Evolutionary conservation across 257 asterid species (phyloP), one percentile per base, ranked within the genome.

Genomic region (Asclepias syriaca): DNA sequence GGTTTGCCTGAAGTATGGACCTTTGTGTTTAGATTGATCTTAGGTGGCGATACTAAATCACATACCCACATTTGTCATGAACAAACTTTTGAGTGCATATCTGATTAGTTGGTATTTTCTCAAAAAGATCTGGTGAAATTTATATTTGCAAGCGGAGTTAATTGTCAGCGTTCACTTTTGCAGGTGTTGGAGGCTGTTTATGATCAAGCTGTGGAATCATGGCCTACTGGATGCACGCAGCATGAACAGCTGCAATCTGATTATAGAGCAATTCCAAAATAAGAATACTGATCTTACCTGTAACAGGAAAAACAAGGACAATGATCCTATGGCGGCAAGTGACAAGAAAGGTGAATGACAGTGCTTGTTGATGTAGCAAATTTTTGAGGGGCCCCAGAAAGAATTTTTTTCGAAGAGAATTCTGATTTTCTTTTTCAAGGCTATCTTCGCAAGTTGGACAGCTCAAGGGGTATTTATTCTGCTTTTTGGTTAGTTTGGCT

Each of bases 101-200:
- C 34, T 24, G 27, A 64, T 10, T 37, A 64, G 24, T 18, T 59
- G 6, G 66, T 60, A 29, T 29, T 29, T 60, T 29, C 48, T 46
- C 24, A 63, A 12, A 15, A 34, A 22, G 67, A 24, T 61, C 45
- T 61, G 45, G 49, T 63, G 24, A 37, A 63, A 5, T 37, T 37
- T 63, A 63, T 16, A 16, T 63, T 37, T 15, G 68, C 24, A n/a
- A 10, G 19, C n/a, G 4, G n/a, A 27, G 57, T 66, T 67, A 14
- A 21, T 24, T 67, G 37, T 27, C 22, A 22, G 18, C 21, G 53
- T 21, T 50, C 13, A 46, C 77, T 74, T 43, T 74, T 24, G 75
- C 84, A 95, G 99, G 96, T 90, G 98, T 74, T 95, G 99, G 99
- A 90, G 92, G 83, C 80, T 95, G 56, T 89, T 90, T 59, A 90